These are phyloP conservation scores for Cryphonectria radicalis DNA, from an alignment of 2,329 filamentous ascomycete species.

Conservation along the genomic window DNA sequence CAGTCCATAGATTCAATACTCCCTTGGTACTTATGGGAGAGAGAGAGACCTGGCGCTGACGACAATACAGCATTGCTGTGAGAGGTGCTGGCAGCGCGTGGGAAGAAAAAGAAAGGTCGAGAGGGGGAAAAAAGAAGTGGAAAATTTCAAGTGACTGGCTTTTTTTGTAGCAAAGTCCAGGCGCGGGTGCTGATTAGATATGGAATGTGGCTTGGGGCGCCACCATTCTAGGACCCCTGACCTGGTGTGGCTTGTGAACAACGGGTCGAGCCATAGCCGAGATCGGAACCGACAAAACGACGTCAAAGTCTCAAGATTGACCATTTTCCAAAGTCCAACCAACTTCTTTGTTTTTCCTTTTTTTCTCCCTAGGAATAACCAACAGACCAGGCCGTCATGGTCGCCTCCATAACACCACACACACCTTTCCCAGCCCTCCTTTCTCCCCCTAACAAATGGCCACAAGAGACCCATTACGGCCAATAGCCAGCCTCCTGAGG, in stretches of 20 bases:
- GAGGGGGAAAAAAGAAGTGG: background rate
- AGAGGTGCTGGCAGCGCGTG: slow-evolving; percentile 9
- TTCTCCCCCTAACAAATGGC: slow-evolving; percentile 16
- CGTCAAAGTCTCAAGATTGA: slow-evolving; percentile 22
- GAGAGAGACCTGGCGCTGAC: background rate
- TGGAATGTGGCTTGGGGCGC: slow-evolving; percentile 18
- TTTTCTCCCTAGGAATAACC: background rate
- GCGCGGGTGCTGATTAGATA: background rate
- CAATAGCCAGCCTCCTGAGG: slow-evolving; percentile 15
- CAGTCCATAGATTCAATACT: background rate
- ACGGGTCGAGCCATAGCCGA: slow-evolving; percentile 22
- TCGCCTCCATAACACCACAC: slow-evolving; percentile 8
- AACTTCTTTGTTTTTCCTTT: no score
- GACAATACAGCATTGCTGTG: slow-evolving; percentile 24
- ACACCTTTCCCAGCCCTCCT: background rate
- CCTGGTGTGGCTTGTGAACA: background rate
- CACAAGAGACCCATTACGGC: slow-evolving; percentile 20
- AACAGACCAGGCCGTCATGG: slow-evolving; percentile 1
- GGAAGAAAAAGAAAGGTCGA: background rate
- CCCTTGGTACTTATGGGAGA: slow-evolving; percentile 15
- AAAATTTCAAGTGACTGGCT: slow-evolving; percentile 24
- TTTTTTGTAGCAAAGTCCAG: slow-evolving; percentile 10
- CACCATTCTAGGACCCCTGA: background rate
- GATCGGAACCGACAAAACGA: slow-evolving; percentile 25
- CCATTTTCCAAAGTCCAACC: background rate